phyloP scores from a whole-genome alignment of 225 moss, liverwort and hornwort genomes.

The Sphagnum tenellum region DNA sequence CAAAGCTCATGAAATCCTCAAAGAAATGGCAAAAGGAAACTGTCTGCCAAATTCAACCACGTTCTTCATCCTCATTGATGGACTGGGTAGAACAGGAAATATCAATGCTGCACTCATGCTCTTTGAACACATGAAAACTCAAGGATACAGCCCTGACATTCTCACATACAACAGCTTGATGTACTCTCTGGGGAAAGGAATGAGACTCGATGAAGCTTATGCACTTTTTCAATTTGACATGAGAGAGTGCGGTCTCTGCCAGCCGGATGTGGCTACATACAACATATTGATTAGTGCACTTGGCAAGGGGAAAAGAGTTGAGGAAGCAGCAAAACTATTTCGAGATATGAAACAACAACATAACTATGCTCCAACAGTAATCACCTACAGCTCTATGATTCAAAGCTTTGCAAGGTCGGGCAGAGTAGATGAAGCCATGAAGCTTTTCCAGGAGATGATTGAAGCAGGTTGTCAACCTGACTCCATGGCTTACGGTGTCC shows the following conservation, averaged over 20 bases:
- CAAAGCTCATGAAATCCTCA: conserved; percentile 5
- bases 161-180: conserved; percentile 9
- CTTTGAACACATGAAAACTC: conserved; percentile 3
- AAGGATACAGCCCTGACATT: conserved; percentile 2
- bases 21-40: not conserved
- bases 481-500: conserved; percentile 10
- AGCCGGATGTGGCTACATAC: conserved; percentile 8
- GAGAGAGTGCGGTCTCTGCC: conserved; percentile 1
- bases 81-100: conserved; percentile 8
- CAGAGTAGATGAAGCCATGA: conserved; percentile 7
- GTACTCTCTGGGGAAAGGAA: conserved; percentile 4
- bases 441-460: conserved; percentile 7
- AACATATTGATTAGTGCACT: conserved; percentile 7
- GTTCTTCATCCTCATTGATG: conserved; percentile 8
- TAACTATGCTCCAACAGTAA: conserved; percentile 1
- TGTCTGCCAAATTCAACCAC: conserved; percentile 3
- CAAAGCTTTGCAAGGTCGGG: conserved; percentile 8
- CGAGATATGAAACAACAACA: conserved; percentile 4
- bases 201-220: not conserved
- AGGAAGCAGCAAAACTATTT: conserved; percentile 3
- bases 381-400: conserved; percentile 5
- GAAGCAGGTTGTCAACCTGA: conserved; percentile 6
- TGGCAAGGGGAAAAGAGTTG: conserved; percentile 8
- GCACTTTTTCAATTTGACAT: conserved; percentile 2
- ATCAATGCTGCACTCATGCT: conserved; percentile 5